These are phyloP conservation scores for Ophiostoma quercus DNA, from an alignment of 2,329 filamentous ascomycete genomes.

Conservation along the genomic window DNA sequence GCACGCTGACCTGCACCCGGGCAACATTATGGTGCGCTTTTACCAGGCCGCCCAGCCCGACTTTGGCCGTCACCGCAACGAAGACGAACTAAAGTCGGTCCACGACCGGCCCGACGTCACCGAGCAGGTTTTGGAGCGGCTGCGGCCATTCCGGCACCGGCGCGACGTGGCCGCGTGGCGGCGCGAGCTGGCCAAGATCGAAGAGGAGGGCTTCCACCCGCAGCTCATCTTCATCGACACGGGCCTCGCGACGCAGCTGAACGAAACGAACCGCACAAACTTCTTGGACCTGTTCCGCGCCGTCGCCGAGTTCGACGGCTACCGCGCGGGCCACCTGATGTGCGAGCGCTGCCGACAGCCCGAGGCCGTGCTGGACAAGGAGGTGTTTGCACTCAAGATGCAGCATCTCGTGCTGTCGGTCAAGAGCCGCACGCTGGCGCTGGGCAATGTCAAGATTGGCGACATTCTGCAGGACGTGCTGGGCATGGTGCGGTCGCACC, in stretches of 20 bases:
- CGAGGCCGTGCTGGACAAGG: slow-evolving; percentile 78
- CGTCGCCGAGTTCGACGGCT: slow-evolving; percentile 93
- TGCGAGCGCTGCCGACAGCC: slow-evolving; percentile 91
- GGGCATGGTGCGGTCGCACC: slow-evolving; percentile 83
- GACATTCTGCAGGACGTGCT: slow-evolving; percentile 90
- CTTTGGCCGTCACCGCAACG: slow-evolving; percentile 35
- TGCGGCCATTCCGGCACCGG: slow-evolving; percentile 63
- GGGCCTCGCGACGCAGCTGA: slow-evolving; percentile 89
- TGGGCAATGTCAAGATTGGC: slow-evolving; percentile 93
- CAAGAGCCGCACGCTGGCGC: slow-evolving; percentile 82
- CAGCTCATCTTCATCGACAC: slow-evolving; percentile 98
- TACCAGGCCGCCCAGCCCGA: slow-evolving; percentile 75
- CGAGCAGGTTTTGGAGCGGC: slow-evolving; percentile 73
- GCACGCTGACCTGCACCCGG: slow-evolving; percentile 91
- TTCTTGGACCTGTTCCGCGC: slow-evolving; percentile 95
- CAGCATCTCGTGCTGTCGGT: slow-evolving; percentile 89
- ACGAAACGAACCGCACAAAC: slow-evolving; percentile 76
- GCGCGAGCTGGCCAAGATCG: slow-evolving; percentile 67
- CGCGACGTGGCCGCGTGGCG: slow-evolving; percentile 67
- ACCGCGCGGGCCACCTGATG: slow-evolving; percentile 92
- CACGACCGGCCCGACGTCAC: slow-evolving; percentile 63
- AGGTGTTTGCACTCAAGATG: slow-evolving; percentile 93
- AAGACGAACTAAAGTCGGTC: slow-evolving; percentile 24
- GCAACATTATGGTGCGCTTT: slow-evolving; percentile 99
- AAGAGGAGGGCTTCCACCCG: slow-evolving; percentile 81